A percentile compares a stretch with the other conserved stretches of the same genome.
These are phyloP conservation scores for Scheffersomyces quercinus DNA, from an alignment of 1,139 yeast genomes.

Conservation along the genomic window DNA sequence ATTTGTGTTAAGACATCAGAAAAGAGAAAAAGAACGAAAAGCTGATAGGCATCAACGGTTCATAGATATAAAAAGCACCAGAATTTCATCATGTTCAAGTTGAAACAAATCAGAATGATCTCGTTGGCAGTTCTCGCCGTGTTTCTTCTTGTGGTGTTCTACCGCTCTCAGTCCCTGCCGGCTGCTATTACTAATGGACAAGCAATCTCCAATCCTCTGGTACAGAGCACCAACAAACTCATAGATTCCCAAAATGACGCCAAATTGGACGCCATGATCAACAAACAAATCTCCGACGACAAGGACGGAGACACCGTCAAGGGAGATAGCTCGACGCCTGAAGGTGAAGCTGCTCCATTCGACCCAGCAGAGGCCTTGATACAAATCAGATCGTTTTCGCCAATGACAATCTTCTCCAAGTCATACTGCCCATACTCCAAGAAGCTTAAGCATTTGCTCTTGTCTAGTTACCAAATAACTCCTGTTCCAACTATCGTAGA, in stretches of 20 bases:
- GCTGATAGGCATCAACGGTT: no score
- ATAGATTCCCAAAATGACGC: slow-evolving; percentile 38
- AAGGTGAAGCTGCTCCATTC: slow-evolving; percentile 27
- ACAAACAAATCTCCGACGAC: slow-evolving; percentile 29
- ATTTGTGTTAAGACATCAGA: no score
- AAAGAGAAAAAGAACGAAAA: no score
- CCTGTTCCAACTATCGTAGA: slow-evolving; percentile 80
- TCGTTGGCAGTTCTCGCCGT: slow-evolving; percentile 16
- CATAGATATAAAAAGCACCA: neutral
- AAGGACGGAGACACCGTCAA: neutral
- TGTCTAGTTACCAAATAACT: slow-evolving; percentile 62
- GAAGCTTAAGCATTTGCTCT: slow-evolving; percentile 64
- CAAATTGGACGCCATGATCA: slow-evolving; percentile 41
- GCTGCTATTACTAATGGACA: slow-evolving; percentile 1
- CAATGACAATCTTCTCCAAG: slow-evolving; percentile 73
- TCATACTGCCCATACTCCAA: slow-evolving; percentile 76
- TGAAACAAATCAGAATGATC: slow-evolving; percentile 19
- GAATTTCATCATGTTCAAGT: slow-evolving; percentile 13
- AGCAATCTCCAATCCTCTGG: neutral
- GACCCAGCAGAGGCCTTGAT: slow-evolving; percentile 64
- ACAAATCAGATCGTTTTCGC: slow-evolving; percentile 60
- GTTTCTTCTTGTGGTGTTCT: slow-evolving; percentile 15
- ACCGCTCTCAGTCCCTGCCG: slow-evolving; percentile 8
- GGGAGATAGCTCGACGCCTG: neutral
- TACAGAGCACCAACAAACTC: slow-evolving; percentile 15